Conservation (phyloP, 164 flowering plant genomes). For the Annona cherimola region DNA sequence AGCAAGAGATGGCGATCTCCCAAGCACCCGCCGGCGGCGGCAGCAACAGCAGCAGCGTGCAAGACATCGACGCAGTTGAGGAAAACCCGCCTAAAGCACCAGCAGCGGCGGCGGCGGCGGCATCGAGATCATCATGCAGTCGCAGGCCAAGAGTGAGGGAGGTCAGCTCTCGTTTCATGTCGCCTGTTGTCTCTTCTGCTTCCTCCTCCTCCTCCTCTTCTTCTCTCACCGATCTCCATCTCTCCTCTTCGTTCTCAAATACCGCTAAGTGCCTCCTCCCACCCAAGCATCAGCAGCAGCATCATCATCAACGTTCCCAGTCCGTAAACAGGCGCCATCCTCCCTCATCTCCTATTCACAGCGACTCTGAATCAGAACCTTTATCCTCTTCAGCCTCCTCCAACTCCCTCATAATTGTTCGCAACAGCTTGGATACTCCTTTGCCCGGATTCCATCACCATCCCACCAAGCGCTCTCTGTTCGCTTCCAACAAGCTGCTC, state of each 20-base stretch:
- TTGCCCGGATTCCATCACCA: background rate
- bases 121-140: background rate
- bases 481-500: background rate
- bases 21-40: background rate
- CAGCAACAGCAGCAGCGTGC: background rate
- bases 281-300: constrained; percentile 11
- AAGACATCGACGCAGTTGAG: no score
- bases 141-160: constrained; percentile 26
- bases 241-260: constrained; percentile 9
- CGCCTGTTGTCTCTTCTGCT: constrained; percentile 22
- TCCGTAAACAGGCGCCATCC: constrained; percentile 16
- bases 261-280: constrained; percentile 10
- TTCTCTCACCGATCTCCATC: constrained; percentile 21
- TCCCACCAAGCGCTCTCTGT: background rate
- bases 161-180: constrained; percentile 32
- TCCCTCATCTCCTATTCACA: background rate
- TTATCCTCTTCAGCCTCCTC: background rate
- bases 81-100: constrained; percentile 1
- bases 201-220: constrained; percentile 18
- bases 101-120: background rate
- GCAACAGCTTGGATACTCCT: background rate
- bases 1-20: background rate
- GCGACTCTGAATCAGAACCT: background rate
- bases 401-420: background rate
- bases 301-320: constrained; percentile 11